Conservation (phyloP, 345 rosid species). For the Eucalyptus polybractea region DNA sequence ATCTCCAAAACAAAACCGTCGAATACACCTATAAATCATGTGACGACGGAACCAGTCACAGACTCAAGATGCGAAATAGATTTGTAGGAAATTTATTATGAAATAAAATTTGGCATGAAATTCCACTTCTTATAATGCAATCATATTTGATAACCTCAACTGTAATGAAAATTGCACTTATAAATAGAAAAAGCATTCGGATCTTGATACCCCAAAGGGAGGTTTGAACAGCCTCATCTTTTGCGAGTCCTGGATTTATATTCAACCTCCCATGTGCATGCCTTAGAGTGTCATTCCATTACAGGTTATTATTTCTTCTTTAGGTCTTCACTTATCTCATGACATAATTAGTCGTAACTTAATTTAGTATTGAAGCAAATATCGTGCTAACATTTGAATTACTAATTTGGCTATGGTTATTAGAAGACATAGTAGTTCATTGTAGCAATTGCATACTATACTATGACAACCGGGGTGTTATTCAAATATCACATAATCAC, state of each 20-base stretch:
- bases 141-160: neutral
- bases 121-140: neutral
- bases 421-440: neutral
- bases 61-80: neutral
- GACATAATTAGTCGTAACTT: neutral
- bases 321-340: neutral
- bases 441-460: neutral
- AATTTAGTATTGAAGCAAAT: neutral
- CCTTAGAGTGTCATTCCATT: neutral
- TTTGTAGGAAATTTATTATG: neutral
- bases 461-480: neutral
- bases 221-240: neutral
- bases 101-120: neutral
- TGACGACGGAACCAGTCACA: neutral
- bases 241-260: neutral
- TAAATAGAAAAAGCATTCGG: neutral
- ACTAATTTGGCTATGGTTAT: neutral
- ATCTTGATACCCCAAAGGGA: neutral
- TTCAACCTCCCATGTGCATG: neutral
- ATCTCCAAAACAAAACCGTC: neutral
- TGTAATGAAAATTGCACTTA: rapidly evolving
- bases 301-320: neutral
- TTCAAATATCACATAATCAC: neutral
- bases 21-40: neutral
- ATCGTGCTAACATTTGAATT: neutral